Evolutionary conservation across 176 grass and related monocot genomes (phyloP), one percentile per base, ranked within the genome.

Genomic region (Juncus effusus): DNA sequence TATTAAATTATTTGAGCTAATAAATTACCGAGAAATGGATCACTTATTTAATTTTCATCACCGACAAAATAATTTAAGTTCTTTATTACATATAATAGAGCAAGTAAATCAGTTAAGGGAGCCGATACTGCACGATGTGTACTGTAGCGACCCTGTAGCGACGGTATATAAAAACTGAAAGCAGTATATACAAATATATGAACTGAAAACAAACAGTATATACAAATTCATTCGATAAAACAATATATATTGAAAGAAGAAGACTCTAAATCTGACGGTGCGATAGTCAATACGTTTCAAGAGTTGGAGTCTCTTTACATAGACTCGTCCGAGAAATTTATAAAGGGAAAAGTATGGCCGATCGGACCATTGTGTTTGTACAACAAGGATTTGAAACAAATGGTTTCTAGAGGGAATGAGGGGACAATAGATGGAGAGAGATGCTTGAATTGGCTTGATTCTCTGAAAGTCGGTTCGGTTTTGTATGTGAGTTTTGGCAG

Each of bases 401-500:
- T 50, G 51, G 14, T 13, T 9, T 73, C 70, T 12, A 55, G 11
- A 3, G 78, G 36, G 6, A 74, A 38, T 63, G 53, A 36, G 10
- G 39, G 60, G n/a, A 56, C 42, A 38, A 40, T 77, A 10, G 35
- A 62, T 52, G 52, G 38, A 62, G 15, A 62, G 10, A 15, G 13
- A 69, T 70, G 82, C 68, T 12, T 15, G 41, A 16, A 63, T 0
- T 90, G 86, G 86, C 82, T 90, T 54, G 82, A 85, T 36, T 72
- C 78, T 28, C 79, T 51, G 65, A 7, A 79, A 63, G 62, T 65
- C 5, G 56, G 10, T 3, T 80, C 85, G 0, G 81, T 84, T 40
- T 40, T 91, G 11, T 69, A 76, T 61, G 3, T 84, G n/a, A 87
- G 74, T 79, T 92, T 92, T 14, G 88, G 81, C 13, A 92, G 74